Base-by-base conservation (phyloP, 225 moss, liverwort and hornwort species). In the Polytrichum formosum region DNA sequence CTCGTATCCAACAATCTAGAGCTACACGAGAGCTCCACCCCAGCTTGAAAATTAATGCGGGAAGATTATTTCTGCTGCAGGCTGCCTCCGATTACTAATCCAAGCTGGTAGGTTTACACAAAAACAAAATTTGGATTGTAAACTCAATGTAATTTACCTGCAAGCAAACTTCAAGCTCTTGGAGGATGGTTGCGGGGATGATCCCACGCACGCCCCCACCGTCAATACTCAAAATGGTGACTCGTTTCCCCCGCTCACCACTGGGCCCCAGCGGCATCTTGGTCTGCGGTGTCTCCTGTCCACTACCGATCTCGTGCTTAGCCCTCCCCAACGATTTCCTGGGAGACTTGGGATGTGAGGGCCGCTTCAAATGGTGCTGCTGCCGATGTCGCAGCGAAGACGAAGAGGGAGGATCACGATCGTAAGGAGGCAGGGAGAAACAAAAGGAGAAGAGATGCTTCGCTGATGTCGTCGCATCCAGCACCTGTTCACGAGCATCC, bases 381-480 rank as follows among this genome's bases (percentile, higher is more conserved):
- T 66, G 18, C 28, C 27, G 31, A 26, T 46, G 46, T 16, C 63
- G 85, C 54, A 69, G 28, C 26, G 18, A 18, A 54, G 77, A 70
- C 54, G 76, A 82, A 30, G 77, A 72, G 5, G 82, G 79, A 59
- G 77, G 85, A 5, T 67, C 77, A 28, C 35, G 79, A 46, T 46
- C 46, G 13, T 46, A 46, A 70, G 82, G 79, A 9, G 79, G 75
- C 53, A 77, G 75, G 61, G 85, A 75, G 77, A 77, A 86, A 70
- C 82, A 71, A 58, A 80, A 72, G 28, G 74, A 70, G 64, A 74
- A 73, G 16, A 46, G 16, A 31, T 73, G 75, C 56, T 72, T 64
- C 22, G 67, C 75, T n/a, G 75, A 63, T 46, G 46, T 46, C 46
- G 46, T 4, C 13, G 13, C 46, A 46, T 46, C 46, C 46, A 46